A percentile compares a stretch with the other conserved stretches of the same genome.
These are phyloP conservation scores for Linaria vulgaris DNA, from an alignment of 257 asterid species.

Conservation along the genomic window DNA sequence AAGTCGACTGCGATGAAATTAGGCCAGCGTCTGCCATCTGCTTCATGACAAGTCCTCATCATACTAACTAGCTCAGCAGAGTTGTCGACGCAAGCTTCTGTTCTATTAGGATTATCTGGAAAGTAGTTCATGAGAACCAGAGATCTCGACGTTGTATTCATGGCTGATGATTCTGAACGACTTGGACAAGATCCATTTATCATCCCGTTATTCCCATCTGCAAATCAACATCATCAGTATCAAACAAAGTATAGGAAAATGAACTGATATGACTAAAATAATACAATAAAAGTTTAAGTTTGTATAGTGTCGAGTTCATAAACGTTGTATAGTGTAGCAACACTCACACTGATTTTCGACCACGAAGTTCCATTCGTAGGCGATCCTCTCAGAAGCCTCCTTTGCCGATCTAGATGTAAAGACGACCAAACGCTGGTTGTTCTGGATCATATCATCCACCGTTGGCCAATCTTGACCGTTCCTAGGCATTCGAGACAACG, in stretches of 20 bases:
- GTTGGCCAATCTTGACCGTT: slow-evolving; percentile 85
- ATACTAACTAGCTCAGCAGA: slow-evolving; percentile 53
- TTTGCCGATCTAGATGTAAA: slow-evolving; percentile 68
- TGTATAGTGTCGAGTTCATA: too few species aligned
- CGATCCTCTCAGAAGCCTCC: slow-evolving; percentile 75
- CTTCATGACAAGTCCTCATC: slow-evolving; percentile 63
- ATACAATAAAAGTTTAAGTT: too few species aligned
- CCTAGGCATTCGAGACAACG: slow-evolving; percentile 70
- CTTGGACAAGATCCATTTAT: slow-evolving; percentile 54
- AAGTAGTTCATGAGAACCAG: slow-evolving; percentile 76
- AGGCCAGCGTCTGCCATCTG: slow-evolving; percentile 81
- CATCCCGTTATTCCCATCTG: slow-evolving; percentile 90
- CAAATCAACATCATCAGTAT: slow-evolving; percentile 21
- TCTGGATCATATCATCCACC: slow-evolving; percentile 69
- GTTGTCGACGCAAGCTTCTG: slow-evolving; percentile 72
- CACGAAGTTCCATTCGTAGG: slow-evolving; percentile 83
- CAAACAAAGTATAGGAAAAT: too few species aligned
- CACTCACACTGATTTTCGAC: slow-evolving; percentile 86
- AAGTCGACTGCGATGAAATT: slow-evolving; percentile 89
- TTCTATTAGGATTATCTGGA: slow-evolving; percentile 56
- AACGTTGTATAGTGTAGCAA: too few species aligned
- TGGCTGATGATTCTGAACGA: slow-evolving; percentile 71
- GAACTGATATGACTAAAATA: too few species aligned
- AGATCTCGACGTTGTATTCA: slow-evolving; percentile 57
- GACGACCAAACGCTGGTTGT: slow-evolving; percentile 74